These are phyloP conservation scores for Tetrahymena malaccensis DNA, from an alignment of 73 alveolate species.

Conservation along the genomic window DNA sequence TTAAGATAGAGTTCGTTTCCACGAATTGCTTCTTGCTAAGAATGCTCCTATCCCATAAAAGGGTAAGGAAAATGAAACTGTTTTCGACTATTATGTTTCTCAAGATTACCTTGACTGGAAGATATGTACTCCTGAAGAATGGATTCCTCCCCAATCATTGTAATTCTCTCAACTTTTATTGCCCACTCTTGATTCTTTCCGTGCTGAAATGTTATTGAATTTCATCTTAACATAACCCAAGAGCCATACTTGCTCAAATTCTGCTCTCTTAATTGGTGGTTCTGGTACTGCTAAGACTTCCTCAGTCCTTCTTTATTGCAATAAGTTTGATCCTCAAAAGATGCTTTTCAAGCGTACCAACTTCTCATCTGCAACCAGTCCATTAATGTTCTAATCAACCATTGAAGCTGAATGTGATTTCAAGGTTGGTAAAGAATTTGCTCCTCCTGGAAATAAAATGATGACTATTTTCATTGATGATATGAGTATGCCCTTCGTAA, in stretches of 20 bases:
- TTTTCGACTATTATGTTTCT: conserved; percentile 79
- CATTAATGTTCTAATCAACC: conserved; percentile 97
- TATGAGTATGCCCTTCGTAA: conserved; percentile 88
- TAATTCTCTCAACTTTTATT: conserved; percentile 95
- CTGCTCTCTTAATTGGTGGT: conserved; percentile 74
- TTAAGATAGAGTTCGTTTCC: conserved; percentile 94
- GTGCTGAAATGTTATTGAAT: conserved; percentile 95
- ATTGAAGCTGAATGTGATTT: conserved; percentile 98
- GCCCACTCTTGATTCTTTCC: conserved; percentile 99
- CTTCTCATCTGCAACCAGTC: conserved; percentile 99
- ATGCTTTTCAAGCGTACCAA: conserved; percentile 97
- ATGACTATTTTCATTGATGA: conserved; percentile 97
- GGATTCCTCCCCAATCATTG: conserved; percentile 83
- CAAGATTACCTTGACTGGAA: conserved; percentile 90
- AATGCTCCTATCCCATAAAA: conserved; percentile 91
- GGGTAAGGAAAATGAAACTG: conserved; percentile 86
- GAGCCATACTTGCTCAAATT: conserved; percentile 46
- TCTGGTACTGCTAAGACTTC: conserved; percentile 99
- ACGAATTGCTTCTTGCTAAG: conserved; percentile 78
- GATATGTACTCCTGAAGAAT: conserved; percentile 49
- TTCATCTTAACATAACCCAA: conserved; percentile 84
- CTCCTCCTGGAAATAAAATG: conserved; percentile 96
- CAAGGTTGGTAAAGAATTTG: conserved; percentile 95
- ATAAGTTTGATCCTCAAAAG: conserved; percentile 65
- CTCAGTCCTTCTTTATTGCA: conserved; percentile 91